A percentile compares a stretch with the other conserved stretches of the same genome.
These are phyloP conservation scores for Mycena metata DNA, from an alignment of 768 basidiomycete genomes.

Conservation along the genomic window DNA sequence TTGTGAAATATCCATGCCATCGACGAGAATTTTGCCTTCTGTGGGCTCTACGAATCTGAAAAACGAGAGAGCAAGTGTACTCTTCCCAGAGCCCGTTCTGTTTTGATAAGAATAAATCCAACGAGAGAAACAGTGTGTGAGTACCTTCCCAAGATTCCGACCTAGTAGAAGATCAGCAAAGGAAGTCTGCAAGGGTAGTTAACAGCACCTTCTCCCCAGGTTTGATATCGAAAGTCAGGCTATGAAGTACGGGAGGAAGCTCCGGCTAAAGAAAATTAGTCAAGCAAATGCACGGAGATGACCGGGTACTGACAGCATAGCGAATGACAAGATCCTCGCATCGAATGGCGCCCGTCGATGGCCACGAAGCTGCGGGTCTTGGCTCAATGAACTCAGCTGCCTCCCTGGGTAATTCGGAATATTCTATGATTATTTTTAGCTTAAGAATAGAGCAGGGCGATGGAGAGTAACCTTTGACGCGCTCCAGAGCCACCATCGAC, in stretches of 20 bases:
- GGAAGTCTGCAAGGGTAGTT: background rate
- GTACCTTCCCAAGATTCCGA: slow-evolving; percentile 73
- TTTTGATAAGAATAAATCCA: slow-evolving; percentile 1
- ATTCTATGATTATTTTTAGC: slow-evolving; percentile 59
- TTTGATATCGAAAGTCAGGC: slow-evolving; percentile 77
- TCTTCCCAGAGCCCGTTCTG: slow-evolving; percentile 82
- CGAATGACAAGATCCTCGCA: slow-evolving; percentile 83
- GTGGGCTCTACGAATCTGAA: slow-evolving; percentile 87
- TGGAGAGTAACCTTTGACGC: slow-evolving; percentile 66
- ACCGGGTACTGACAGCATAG: slow-evolving; percentile 71
- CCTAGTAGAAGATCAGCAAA: slow-evolving; percentile 48
- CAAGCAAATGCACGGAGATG: background rate
- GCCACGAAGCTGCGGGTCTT: slow-evolving; percentile 86
- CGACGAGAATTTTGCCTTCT: slow-evolving; percentile 71
- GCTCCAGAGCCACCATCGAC: slow-evolving; percentile 92
- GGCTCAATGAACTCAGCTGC: slow-evolving; percentile 89
- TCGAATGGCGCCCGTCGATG: slow-evolving; percentile 73
- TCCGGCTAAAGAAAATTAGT: slow-evolving; percentile 69
- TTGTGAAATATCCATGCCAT: slow-evolving; percentile 73
- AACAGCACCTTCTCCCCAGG: slow-evolving; percentile 80
- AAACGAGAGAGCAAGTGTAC: slow-evolving; percentile 85
- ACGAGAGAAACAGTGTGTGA: background rate
- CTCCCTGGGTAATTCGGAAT: slow-evolving; percentile 83
- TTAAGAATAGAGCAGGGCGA: too few relatives aligned
- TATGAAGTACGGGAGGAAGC: slow-evolving; percentile 87